phyloP scores from a whole-genome alignment of 768 basidiomycete species.

The Mycena galericulata region DNA sequence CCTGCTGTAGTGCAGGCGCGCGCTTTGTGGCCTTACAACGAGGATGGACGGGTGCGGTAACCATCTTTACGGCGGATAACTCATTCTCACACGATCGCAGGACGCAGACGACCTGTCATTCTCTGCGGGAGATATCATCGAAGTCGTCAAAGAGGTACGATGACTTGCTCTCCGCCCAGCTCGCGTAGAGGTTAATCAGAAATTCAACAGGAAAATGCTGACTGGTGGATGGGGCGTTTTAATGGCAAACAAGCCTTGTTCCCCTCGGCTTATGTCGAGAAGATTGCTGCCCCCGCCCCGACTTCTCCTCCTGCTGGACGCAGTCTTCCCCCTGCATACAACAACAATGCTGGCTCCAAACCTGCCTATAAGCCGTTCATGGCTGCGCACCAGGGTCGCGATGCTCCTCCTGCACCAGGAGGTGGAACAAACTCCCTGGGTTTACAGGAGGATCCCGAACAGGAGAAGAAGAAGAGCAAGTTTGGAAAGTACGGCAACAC shows the following conservation, averaged over 20 bases:
- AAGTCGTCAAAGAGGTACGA: conserved; percentile 84
- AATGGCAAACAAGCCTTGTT: conserved; percentile 73
- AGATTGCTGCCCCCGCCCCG: conserved; percentile 41
- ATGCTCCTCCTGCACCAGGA: conserved; percentile 52
- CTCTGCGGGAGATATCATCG: conserved; percentile 78
- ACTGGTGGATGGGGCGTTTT: conserved; percentile 87
- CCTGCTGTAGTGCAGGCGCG: conserved; percentile 55
- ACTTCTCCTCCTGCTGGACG: conserved; percentile 31
- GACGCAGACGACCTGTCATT: conserved; percentile 87
- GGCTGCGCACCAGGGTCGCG: conserved; percentile 55
- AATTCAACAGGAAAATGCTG: conserved; percentile 81
- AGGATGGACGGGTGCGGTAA: conserved; percentile 59
- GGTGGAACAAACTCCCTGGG: conserved; percentile 54
- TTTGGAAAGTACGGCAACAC: conserved; percentile 69
- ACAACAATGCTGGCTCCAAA: conserved; percentile 41
- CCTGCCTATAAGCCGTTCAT: conserved; percentile 57
- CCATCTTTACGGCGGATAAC: conserved; percentile 6
- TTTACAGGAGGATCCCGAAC: conserved; percentile 56
- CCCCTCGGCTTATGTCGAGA: conserved; percentile 82
- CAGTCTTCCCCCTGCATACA: conserved; percentile 38
- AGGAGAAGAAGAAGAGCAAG: conserved; percentile 68
- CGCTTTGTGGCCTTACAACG: conserved; percentile 78
- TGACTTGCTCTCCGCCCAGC: too few relatives aligned
- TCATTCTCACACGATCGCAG: conserved; percentile 48
- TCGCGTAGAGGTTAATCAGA: too few relatives aligned